Percentiles rank a stretch among this genome's conserved stretches.
Evolutionary conservation across 108 stramenopile species (phyloP).

Genomic region (Skeletonema tropicum): DNA sequence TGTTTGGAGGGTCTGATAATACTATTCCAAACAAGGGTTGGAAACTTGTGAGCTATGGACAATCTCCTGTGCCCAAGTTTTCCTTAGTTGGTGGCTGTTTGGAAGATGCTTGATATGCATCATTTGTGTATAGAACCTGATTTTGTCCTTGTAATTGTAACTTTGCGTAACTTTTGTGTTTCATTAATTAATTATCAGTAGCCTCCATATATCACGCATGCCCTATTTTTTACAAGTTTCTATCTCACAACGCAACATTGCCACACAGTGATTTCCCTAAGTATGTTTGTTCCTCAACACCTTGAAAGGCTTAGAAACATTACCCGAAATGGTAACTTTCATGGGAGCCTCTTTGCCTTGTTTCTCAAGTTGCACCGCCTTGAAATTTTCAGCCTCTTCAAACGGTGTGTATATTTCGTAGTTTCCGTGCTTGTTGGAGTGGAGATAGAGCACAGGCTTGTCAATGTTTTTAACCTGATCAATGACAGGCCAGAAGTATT

Average conservation of each 20-base stretch:
- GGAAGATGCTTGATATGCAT: constrained; percentile 35
- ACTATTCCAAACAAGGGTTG: constrained; percentile 41
- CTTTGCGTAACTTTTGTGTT: not conserved
- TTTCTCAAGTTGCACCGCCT: constrained; percentile 49
- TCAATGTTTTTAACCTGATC: constrained; percentile 34
- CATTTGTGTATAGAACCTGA: not conserved
- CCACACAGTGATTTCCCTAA: not conserved
- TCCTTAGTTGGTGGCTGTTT: constrained; percentile 41
- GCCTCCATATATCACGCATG: not conserved
- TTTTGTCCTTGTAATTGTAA: not conserved
- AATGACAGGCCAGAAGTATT: constrained; percentile 59
- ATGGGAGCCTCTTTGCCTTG: constrained; percentile 44
- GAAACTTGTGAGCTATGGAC: constrained; percentile 49
- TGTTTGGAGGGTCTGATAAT: constrained; percentile 27
- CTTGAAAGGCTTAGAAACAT: not conserved
- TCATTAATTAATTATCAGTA: not conserved
- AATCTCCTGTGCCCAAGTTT: constrained; percentile 46
- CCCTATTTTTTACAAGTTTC: not conserved
- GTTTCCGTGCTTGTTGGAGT: constrained; percentile 56
- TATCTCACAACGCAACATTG: not conserved
- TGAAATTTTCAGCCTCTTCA: constrained; percentile 47
- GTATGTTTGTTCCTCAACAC: not conserved
- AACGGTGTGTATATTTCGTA: constrained; percentile 45
- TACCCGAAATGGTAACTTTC: constrained; percentile 39
- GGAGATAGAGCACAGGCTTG: constrained; percentile 71